Base-by-base conservation (phyloP, 257 asterid species). In the Ocimum tenuiflorum region DNA sequence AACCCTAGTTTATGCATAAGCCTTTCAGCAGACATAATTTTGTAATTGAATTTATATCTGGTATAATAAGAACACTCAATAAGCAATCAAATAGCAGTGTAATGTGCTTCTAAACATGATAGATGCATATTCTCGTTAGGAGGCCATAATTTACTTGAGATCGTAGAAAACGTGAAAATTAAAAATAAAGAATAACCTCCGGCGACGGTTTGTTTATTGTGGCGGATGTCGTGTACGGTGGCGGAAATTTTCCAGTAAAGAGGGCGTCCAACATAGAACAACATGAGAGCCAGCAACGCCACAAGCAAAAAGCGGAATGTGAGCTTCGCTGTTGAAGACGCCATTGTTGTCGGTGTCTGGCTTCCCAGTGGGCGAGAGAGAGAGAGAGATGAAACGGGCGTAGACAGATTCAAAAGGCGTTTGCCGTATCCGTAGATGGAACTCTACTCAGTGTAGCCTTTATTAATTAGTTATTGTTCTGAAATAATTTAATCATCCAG, bases 171-270 rank as follows among this genome's bases (percentile, higher is more conserved):
- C 2, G 41, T 15, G 20, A 41, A 33, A 0, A 45, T 31, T 1
- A 27, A 27, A 27, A 27, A 27, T 1, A 4, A 27, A 4, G 31
- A 27, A 27, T 3, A 12, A 86, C 97, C 97, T 84, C 84, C 88
- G 7, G 91, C 84, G 42, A 88, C 91, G 35, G 96, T 88, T 79
- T 88, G 94, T 50, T 82, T 88, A 79, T 91, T 86, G 79, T 80
- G 86, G 69, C 92, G 86, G 76, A 88, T 88, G 67, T 91, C 96
- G 75, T 88, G 91, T 74, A 84, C 27, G 62, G 97, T 91, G 78
- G 96, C 96, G 47, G 92, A 86, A 67, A 91, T 57, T 79, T 91
- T 91, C 95, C 96, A 91, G 83, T 91, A 88, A 60, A 88, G 89
- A 54, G 97, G 96, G 0, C 91, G 92, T 7, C 95, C 91, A 8